Evolutionary conservation across 768 basidiomycete genomes (phyloP).

Genomic region (Russula vinacea): DNA sequence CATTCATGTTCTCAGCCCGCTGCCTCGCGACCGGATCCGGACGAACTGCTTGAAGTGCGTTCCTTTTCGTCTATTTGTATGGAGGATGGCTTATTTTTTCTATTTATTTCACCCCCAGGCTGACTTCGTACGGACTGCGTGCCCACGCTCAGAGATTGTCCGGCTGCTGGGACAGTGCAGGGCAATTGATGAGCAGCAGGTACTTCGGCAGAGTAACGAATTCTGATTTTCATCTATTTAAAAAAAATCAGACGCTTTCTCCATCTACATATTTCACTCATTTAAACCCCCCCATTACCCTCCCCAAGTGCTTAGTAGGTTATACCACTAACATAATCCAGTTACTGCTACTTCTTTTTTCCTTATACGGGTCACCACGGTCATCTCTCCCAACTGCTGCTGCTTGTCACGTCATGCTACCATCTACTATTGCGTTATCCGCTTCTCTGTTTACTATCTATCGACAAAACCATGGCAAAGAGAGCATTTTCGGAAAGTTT

Average conservation of each 20-base stretch:
- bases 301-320: slow-evolving; percentile 1
- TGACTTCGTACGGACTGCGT: slow-evolving; percentile 28
- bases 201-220: slow-evolving; percentile 24
- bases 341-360: neutral
- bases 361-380: neutral
- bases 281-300: neutral
- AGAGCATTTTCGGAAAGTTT: neutral
- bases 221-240: neutral
- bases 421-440: slow-evolving; percentile 8
- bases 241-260: neutral
- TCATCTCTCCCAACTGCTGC: slow-evolving; percentile 8
- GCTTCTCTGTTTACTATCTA: neutral
- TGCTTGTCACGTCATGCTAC: slow-evolving; percentile 19
- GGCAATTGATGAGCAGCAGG: slow-evolving; percentile 29
- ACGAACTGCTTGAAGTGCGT: slow-evolving; percentile 30
- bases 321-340: slow-evolving; percentile 1
- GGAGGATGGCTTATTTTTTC: neutral
- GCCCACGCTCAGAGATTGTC: slow-evolving; percentile 29
- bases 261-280: neutral
- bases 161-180: slow-evolving; percentile 29
- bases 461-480: neutral
- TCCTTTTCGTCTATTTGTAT: too few species aligned
- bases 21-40: slow-evolving; percentile 28
- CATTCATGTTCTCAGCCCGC: slow-evolving; percentile 29
- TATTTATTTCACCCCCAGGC: slow-evolving; percentile 11